Evolutionary conservation across 345 rosid species (phyloP).

Genomic region (Noccaea bulbosa): DNA sequence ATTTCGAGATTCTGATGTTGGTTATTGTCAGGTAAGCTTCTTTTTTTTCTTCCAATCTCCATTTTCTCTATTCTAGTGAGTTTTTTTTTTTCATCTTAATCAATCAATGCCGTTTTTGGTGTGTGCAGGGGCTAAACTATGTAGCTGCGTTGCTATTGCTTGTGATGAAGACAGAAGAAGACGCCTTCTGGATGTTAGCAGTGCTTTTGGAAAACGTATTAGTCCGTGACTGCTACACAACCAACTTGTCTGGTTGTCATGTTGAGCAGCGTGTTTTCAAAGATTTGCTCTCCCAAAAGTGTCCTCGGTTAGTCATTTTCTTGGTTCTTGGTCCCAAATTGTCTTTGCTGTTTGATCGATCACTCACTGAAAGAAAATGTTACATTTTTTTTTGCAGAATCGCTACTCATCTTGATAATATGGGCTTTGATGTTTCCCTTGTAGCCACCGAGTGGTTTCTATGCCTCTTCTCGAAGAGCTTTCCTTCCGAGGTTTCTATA

Average conservation of each 20-base stretch:
- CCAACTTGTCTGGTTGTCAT: conserved; percentile 94
- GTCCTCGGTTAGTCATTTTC: conserved; percentile 64
- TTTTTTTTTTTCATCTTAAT: neutral
- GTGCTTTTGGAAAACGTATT: conserved; percentile 93
- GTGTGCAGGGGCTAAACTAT: conserved; percentile 85
- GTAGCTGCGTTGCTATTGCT: conserved; percentile 93
- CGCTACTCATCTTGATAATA: conserved; percentile 82
- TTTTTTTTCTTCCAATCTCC: neutral
- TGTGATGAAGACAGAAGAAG: conserved; percentile 99
- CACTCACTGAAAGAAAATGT: conserved; percentile 3
- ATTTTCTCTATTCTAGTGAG: neutral
- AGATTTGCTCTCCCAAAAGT: conserved; percentile 82
- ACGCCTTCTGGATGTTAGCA: conserved; percentile 98
- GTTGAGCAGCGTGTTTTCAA: conserved; percentile 98
- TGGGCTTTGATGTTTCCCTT: conserved; percentile 96
- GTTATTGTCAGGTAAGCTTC: conserved; percentile 88
- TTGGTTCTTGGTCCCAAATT: neutral
- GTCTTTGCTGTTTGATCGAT: neutral
- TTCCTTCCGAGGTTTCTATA: conserved; percentile 94
- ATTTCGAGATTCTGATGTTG: conserved; percentile 99
- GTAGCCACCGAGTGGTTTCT: conserved; percentile 99
- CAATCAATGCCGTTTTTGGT: conserved; percentile 11
- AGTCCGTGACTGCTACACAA: conserved; percentile 95
- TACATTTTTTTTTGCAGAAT: conserved; percentile 54
- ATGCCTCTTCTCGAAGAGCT: conserved; percentile 97